Evolutionary conservation across 169 alveolate species (phyloP).

Genomic region (Eimeria praecox): DNA sequence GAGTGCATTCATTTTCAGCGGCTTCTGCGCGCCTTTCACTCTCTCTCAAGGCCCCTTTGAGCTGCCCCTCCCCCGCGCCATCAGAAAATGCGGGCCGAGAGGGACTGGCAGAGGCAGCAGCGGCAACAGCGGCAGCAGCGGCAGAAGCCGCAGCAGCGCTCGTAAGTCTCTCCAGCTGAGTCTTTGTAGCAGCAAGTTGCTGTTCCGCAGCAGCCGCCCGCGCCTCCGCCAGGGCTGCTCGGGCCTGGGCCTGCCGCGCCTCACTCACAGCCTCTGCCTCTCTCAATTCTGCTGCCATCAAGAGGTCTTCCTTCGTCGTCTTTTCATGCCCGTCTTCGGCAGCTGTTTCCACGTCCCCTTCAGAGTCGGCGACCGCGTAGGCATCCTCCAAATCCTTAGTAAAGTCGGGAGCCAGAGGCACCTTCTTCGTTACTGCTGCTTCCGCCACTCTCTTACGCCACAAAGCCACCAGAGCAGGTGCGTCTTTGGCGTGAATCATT

Average conservation of each 20-base stretch:
- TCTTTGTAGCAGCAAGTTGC: neutral
- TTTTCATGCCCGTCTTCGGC: constrained; percentile 57
- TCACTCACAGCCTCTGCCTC: constrained; percentile 69
- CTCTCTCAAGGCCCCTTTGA: constrained; percentile 18
- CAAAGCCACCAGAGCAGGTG: constrained; percentile 65
- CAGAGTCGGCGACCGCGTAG: constrained; percentile 56
- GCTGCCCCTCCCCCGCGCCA: neutral
- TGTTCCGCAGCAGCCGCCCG: constrained; percentile 49
- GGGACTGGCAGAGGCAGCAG: neutral
- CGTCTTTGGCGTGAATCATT: constrained; percentile 64
- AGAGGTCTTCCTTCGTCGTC: neutral
- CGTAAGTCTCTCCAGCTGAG: constrained; percentile 14
- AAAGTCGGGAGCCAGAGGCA: constrained; percentile 31
- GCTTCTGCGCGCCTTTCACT: constrained; percentile 25
- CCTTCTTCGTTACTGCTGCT: constrained; percentile 6
- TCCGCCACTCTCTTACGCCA: constrained; percentile 71
- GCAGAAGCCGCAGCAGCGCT: neutral
- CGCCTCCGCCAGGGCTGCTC: constrained; percentile 47
- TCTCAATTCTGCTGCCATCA: constrained; percentile 35
- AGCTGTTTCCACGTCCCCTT: constrained; percentile 23
- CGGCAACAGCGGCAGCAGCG: neutral
- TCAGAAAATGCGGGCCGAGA: neutral
- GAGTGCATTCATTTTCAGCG: constrained; percentile 47
- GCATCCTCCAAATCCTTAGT: constrained; percentile 36
- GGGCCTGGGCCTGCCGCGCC: constrained; percentile 61